A percentile compares a stretch with the other conserved stretches of the same genome.
phyloP scores from a whole-genome alignment of 2,329 filamentous ascomycete genomes.

The Fusarium sulawesiense region DNA sequence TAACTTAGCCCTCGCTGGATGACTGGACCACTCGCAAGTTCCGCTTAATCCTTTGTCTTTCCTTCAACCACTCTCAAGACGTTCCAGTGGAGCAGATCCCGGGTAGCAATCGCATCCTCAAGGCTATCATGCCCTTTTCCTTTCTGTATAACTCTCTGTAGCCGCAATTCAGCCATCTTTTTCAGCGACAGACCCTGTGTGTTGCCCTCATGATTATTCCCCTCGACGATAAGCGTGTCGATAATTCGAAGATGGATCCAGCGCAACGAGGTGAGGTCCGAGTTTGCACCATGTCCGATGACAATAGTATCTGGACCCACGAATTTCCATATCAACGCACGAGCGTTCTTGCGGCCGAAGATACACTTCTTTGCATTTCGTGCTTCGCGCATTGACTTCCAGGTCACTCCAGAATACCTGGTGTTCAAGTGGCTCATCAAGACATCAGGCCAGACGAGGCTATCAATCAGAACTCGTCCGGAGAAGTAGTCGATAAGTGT shows the following conservation, averaged over 20 bases:
- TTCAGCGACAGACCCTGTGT: slow-evolving; percentile 16
- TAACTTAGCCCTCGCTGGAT: no score
- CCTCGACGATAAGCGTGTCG: slow-evolving; percentile 22
- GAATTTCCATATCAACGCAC: slow-evolving; percentile 56
- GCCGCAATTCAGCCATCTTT: slow-evolving; percentile 4
- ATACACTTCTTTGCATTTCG: slow-evolving; percentile 50
- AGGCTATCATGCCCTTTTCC: slow-evolving; percentile 24
- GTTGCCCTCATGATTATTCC: not conserved
- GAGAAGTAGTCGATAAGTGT: slow-evolving; percentile 64
- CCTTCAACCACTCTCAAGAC: not conserved
- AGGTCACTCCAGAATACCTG: slow-evolving; percentile 61
- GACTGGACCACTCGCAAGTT: no score
- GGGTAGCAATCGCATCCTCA: slow-evolving; percentile 28
- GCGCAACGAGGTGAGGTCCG: slow-evolving; percentile 13
- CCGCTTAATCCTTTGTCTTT: not conserved
- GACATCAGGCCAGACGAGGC: slow-evolving; percentile 60
- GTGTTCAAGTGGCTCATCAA: slow-evolving; percentile 63
- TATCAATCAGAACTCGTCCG: slow-evolving; percentile 60
- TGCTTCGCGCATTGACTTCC: slow-evolving; percentile 53
- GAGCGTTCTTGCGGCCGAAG: slow-evolving; percentile 56
- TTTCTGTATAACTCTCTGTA: slow-evolving; percentile 1
- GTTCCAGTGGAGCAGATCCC: slow-evolving; percentile 28
- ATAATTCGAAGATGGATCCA: slow-evolving; percentile 26
- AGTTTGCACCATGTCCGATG: slow-evolving; percentile 56
- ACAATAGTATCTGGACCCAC: slow-evolving; percentile 61